Evolutionary conservation across 306 rosid genomes (phyloP), one percentile per base, ranked within the genome.

Genomic region (Vachellia pachyceras): DNA sequence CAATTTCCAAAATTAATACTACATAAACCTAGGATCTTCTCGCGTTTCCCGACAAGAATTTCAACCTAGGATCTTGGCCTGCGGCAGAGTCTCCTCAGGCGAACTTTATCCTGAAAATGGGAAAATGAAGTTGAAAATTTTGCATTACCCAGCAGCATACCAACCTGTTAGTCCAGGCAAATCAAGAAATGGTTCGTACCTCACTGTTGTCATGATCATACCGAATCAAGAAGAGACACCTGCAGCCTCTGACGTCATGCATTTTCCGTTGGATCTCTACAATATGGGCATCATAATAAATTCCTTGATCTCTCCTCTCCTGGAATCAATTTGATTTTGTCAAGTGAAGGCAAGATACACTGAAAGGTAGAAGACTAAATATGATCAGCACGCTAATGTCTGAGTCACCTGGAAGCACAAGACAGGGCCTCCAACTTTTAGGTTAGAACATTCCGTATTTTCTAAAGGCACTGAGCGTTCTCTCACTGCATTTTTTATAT

Each of bases 171-270:
- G 64, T 54, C 39, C 25, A 13, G 41, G 45, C 13, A 33, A 75
- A 77, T 20, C 73, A 14, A 60, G 18, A 77, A 63, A 82, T 22
- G 76, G 57, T 72, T 79, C 91, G 60, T 82, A 84, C 99, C 99
- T 95, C 93, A 2, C 80, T 73, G 77, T 84, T 82, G 86, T 96
- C 97, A 4, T 92, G 99, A 81, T 88, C 88, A 64, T 96, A 96
- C 36, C 87, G 94, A 72, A 96, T 77, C 74, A 83, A 69, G 85
- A 96, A 92, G 77, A 88, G 88, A 77, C 99, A 93, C 87, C 99
- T 86, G 84, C 99, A 93, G 55, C 99, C 99, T 82, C 99, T 89
- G 82, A 96, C 88, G 81, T 96, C 99, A 72, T 96, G 98, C 85
- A 93, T 91, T 85, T 85, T 93, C 89, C 94, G 87, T 65, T 93